Conservation (phyloP, 148 eudicot genomes). For the Euryodendron excelsum region DNA sequence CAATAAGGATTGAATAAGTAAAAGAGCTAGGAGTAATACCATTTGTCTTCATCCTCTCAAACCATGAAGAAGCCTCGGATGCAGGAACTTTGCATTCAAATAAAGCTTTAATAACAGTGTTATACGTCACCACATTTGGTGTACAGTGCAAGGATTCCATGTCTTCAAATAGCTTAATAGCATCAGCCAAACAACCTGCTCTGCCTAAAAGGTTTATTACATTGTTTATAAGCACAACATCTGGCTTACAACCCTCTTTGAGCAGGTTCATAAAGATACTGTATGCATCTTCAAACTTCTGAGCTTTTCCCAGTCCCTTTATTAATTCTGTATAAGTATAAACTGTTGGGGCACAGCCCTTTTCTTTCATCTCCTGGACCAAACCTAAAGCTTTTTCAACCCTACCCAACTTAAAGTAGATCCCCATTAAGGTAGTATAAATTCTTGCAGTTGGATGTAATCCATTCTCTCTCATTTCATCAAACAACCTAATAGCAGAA, state of each 20-base stretch:
- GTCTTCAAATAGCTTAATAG: slow-evolving; percentile 67
- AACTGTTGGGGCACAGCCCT: slow-evolving; percentile 74
- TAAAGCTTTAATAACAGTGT: slow-evolving; percentile 67
- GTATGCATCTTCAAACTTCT: slow-evolving; percentile 78
- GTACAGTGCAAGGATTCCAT: slow-evolving; percentile 65
- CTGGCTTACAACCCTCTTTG: slow-evolving; percentile 79
- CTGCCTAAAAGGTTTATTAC: slow-evolving; percentile 74
- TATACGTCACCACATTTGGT: slow-evolving; percentile 93
- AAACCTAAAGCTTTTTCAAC: slow-evolving; percentile 64
- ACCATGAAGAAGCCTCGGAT: slow-evolving; percentile 49
- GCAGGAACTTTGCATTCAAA: slow-evolving; percentile 71
- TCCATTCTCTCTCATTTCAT: slow-evolving; percentile 88
- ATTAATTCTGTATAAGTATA: slow-evolving; percentile 91
- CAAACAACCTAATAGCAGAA: slow-evolving; percentile 72
- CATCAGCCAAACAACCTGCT: slow-evolving; percentile 65
- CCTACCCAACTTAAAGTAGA: slow-evolving; percentile 60
- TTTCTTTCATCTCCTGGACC: slow-evolving; percentile 68
- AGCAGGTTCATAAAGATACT: slow-evolving; percentile 58
- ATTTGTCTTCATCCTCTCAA: slow-evolving; percentile 69
- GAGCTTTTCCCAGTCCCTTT: slow-evolving; percentile 76
- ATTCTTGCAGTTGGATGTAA: slow-evolving; percentile 77
- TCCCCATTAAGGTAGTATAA: slow-evolving; percentile 71
- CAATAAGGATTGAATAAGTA: slow-evolving; percentile 89
- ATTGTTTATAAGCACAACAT: slow-evolving; percentile 84
- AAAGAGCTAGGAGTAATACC: slow-evolving; percentile 74